Percentiles rank a stretch among this genome's conserved stretches.
phyloP scores from a whole-genome alignment of 1,139 yeast genomes.

The Candida sanyaensis region DNA sequence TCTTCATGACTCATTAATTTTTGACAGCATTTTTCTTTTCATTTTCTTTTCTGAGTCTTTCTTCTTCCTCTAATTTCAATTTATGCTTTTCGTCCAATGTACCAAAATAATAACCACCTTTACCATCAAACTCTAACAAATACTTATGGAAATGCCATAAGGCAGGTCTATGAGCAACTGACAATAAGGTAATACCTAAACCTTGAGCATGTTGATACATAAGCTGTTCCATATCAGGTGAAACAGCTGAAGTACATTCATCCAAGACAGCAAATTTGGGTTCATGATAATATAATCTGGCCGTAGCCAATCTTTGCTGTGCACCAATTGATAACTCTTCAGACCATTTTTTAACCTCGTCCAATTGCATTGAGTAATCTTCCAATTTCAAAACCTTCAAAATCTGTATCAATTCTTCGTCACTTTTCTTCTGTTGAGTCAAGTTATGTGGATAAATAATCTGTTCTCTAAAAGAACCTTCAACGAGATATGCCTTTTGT shows the following conservation, averaged over 20 bases:
- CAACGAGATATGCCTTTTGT: constrained; percentile 84
- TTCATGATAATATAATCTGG: constrained; percentile 83
- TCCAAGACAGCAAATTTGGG: constrained; percentile 94
- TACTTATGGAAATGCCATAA: constrained; percentile 90
- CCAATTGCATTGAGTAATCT: constrained; percentile 54
- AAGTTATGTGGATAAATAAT: constrained; percentile 82
- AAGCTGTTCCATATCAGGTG: constrained; percentile 86
- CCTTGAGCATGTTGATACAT: constrained; percentile 86
- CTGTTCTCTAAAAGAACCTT: constrained; percentile 78
- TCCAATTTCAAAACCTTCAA: constrained; percentile 60
- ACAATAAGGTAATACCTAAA: constrained; percentile 77
- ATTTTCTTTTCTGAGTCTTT: constrained; percentile 29
- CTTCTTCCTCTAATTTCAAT: constrained; percentile 69
- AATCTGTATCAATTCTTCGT: constrained; percentile 63
- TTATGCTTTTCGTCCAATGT: constrained; percentile 69
- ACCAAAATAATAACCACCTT: constrained; percentile 74
- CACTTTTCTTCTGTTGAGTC: constrained; percentile 59
- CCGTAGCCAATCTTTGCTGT: constrained; percentile 93
- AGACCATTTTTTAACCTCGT: constrained; percentile 76
- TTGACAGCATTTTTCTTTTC: constrained; percentile 32
- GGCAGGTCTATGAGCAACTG: constrained; percentile 92
- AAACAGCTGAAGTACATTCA: constrained; percentile 93
- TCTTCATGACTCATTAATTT: neutral
- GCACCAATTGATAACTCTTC: constrained; percentile 90
- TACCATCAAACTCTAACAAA: constrained; percentile 82